phyloP scores from a whole-genome alignment of 176 grass and related monocot genomes.

The Lolium perenne region DNA sequence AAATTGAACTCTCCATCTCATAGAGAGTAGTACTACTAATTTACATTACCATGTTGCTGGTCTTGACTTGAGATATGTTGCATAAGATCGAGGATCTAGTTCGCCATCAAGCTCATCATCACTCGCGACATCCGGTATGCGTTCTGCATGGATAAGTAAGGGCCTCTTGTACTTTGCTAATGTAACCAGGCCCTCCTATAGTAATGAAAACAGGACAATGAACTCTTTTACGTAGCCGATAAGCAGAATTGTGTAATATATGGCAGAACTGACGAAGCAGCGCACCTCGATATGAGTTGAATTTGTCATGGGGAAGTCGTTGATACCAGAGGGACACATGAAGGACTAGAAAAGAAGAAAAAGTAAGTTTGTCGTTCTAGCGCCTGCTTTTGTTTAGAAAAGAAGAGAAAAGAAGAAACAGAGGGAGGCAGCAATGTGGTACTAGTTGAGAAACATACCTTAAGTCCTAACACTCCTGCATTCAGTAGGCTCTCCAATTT shows the following conservation, averaged over 20 bases:
- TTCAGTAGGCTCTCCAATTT: constrained; percentile 72
- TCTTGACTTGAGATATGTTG: constrained; percentile 84
- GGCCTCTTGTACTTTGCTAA: constrained; percentile 90
- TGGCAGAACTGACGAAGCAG: neutral
- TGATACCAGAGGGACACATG: constrained; percentile 95
- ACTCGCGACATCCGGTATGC: constrained; percentile 60
- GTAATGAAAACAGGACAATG: constrained; percentile 5
- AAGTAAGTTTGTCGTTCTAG: constrained; percentile 28
- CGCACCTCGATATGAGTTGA: constrained; percentile 91
- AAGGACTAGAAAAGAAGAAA: constrained; percentile 73
- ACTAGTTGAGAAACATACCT: constrained; percentile 54
- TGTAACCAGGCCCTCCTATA: constrained; percentile 82
- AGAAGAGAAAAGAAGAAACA: constrained; percentile 7
- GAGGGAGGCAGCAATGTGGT: neutral
- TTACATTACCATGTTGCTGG: constrained; percentile 78
- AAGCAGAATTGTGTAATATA: constrained; percentile 12
- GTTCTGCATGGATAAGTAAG: constrained; percentile 90
- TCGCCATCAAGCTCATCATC: constrained; percentile 39
- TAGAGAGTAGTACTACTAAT: neutral
- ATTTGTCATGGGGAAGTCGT: constrained; percentile 99
- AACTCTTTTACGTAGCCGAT: neutral
- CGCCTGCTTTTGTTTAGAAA: neutral
- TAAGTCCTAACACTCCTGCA: constrained; percentile 87
- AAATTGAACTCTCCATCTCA: neutral
- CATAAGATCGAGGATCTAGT: constrained; percentile 69